phyloP scores from a whole-genome alignment of 805 yeast species.

The Saturnispora silvae region DNA sequence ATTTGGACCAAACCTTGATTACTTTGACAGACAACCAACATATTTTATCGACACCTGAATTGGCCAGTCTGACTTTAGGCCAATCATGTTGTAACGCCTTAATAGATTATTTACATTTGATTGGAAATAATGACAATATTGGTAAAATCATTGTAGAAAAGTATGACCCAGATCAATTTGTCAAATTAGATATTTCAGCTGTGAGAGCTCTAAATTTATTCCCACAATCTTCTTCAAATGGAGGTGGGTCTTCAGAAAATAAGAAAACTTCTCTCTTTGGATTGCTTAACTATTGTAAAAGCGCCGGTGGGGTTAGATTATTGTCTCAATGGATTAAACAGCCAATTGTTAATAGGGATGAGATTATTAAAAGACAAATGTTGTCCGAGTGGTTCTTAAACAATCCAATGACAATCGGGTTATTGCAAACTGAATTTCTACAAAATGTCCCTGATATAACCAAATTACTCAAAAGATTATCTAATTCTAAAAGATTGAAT shows the following conservation, averaged over 20 bases:
- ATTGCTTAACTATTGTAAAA: slow-evolving; percentile 76
- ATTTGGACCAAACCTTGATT: slow-evolving; percentile 68
- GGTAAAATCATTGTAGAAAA: slow-evolving; percentile 48
- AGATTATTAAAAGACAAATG: slow-evolving; percentile 57
- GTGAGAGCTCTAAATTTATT: slow-evolving; percentile 79
- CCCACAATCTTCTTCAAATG: slow-evolving; percentile 36
- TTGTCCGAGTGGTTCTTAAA: slow-evolving; percentile 68
- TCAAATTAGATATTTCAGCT: slow-evolving; percentile 89
- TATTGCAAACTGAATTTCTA: slow-evolving; percentile 56
- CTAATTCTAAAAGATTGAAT: slow-evolving; percentile 24
- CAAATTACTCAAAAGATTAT: slow-evolving; percentile 59
- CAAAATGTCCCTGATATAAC: slow-evolving; percentile 74
- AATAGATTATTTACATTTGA: slow-evolving; percentile 53
- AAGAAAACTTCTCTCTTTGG: slow-evolving; percentile 56
- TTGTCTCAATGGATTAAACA: slow-evolving; percentile 94
- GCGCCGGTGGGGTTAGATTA: slow-evolving; percentile 79
- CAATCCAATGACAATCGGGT: slow-evolving; percentile 55
- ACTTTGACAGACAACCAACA: slow-evolving; percentile 53
- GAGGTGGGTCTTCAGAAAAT: slow-evolving; percentile 30
- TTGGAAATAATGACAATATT: slow-evolving; percentile 43
- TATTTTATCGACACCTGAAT: slow-evolving; percentile 44
- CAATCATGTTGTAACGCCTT: slow-evolving; percentile 60
- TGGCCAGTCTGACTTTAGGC: slow-evolving; percentile 39
- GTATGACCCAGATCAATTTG: slow-evolving; percentile 67
- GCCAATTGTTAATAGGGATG: slow-evolving; percentile 60